Conservation (phyloP, 1,284 basidiomycete species). For the Termitomyces sp. region DNA sequence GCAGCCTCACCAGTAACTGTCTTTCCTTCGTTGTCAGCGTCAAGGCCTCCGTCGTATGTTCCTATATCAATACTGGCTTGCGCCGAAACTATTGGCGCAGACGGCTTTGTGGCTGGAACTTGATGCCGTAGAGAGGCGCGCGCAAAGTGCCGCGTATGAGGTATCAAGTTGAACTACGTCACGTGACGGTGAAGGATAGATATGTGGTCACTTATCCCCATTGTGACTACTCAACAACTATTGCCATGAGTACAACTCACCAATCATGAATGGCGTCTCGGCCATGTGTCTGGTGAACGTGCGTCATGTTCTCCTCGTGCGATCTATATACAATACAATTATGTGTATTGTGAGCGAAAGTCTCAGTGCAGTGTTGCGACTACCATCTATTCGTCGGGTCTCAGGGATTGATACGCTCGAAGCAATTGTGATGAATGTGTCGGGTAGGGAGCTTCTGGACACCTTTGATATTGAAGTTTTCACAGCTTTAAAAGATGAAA, state of each 20-base stretch:
- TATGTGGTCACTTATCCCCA: too few species aligned
- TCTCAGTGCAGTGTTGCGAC: background rate
- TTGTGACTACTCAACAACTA: background rate
- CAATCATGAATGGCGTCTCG: background rate
- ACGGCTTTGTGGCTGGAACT: slow-evolving; percentile 15
- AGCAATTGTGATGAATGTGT: background rate
- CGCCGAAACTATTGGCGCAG: slow-evolving; percentile 15
- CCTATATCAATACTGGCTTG: slow-evolving; percentile 56
- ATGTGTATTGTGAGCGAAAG: background rate
- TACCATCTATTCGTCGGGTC: background rate
- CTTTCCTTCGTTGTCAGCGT: slow-evolving; percentile 62
- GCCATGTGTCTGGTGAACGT: slow-evolving; percentile 1
- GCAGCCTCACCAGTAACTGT: slow-evolving; percentile 65
- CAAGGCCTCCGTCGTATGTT: slow-evolving; percentile 81
- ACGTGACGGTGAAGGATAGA: background rate
- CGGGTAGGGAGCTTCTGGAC: background rate
- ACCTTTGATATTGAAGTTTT: background rate
- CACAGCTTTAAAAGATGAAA: background rate
- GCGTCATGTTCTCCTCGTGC: background rate
- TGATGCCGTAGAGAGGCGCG: slow-evolving; percentile 24
- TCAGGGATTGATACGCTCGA: background rate
- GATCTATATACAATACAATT: background rate
- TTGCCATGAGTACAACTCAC: background rate
- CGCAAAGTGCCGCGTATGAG: too few species aligned
- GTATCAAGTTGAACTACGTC: background rate